Conservation (phyloP, 805 yeast genomes). For the Myxozyma monticola region DNA sequence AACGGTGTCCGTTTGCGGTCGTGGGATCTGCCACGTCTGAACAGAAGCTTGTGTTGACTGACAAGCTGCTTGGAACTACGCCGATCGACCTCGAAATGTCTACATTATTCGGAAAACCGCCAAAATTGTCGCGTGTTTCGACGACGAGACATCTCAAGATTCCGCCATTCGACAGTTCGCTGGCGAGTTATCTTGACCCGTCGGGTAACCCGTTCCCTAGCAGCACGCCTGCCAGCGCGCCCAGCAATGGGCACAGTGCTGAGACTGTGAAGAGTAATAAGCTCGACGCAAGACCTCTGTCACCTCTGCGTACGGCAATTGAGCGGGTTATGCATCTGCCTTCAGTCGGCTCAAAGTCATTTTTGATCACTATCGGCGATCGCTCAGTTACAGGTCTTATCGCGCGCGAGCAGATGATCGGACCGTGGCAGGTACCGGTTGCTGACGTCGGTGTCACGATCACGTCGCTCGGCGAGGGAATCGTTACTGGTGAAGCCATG, state of each 20-base stretch:
- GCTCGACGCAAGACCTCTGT: conserved; percentile 15
- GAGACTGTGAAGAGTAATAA: conserved; percentile 7
- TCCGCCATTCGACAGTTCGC: conserved; percentile 37
- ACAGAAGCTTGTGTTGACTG: conserved; percentile 77
- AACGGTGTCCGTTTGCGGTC: conserved; percentile 93
- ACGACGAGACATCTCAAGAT: conserved; percentile 56
- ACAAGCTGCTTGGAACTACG: conserved; percentile 69
- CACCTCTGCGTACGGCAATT: conserved; percentile 52
- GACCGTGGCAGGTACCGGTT: conserved; percentile 99
- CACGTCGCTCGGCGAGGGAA: conserved; percentile 76
- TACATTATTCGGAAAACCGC: conserved; percentile 93
- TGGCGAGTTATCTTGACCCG: conserved; percentile 35
- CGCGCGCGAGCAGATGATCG: conserved; percentile 97
- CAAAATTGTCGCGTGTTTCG: conserved; percentile 84
- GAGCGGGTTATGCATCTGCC: conserved; percentile 85
- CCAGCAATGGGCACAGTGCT: conserved; percentile 7
- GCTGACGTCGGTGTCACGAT: conserved; percentile 97
- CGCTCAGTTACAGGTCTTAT: conserved; percentile 95
- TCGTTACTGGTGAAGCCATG: conserved; percentile 93
- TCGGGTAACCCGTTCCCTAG: conserved; percentile 5
- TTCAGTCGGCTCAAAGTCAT: conserved; percentile 90
- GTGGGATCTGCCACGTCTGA: conserved; percentile 93
- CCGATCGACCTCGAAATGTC: conserved; percentile 97
- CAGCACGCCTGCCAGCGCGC: neutral
- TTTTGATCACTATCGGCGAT: conserved; percentile 97